Base-by-base conservation (phyloP, 2,329 filamentous ascomycete genomes). In the Alternaria incomplexa region DNA sequence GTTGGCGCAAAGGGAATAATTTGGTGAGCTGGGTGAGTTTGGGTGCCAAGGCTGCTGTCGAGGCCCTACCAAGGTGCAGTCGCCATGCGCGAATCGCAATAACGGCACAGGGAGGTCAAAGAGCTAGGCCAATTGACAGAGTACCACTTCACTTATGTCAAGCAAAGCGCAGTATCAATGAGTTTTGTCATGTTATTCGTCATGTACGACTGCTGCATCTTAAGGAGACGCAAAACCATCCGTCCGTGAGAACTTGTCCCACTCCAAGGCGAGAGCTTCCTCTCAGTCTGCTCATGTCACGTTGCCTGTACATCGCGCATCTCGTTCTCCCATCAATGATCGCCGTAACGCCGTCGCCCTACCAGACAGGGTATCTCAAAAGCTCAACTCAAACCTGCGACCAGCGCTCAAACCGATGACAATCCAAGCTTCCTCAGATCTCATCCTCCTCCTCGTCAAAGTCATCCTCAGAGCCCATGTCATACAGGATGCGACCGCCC, bases 391-490 rank as follows among this genome's bases (percentile, higher is more conserved):
- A 56, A 62, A 23, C 23, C 30, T 17, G 11, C 55, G 43, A 55
- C 51, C 50, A 62, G 47, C 50, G 54, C n/a, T n/a, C n/a, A n/a
- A n/a, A n/a, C n/a, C n/a, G n/a, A n/a, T n/a, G n/a, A n/a, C n/a
- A n/a, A n/a, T 28, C 9, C 9, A 48, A 12, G n/a, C 36, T 10
- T 12, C 17, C 48, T 74, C 64, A 94, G 69, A 95, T 93, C 81
- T 97, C 94, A 81, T 97, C 94, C 74, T 97, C 93, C 75, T 97
- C 93, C 62, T 97, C 94, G 71, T 97, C 94, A 81, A 97, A 98
- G 78, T 98, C 93, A 80, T 99, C 96, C 82, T 98, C 96, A 66
- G 89, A 88, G 2, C 94, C 95, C 92, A 98, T 97, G 72, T 98
- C 95, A 78, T 99, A 99, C 74, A 99, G 77, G 68, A 99, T 99